Evolutionary conservation across 148 eudicot species (phyloP).

Genomic region (Camellia granthamiana): DNA sequence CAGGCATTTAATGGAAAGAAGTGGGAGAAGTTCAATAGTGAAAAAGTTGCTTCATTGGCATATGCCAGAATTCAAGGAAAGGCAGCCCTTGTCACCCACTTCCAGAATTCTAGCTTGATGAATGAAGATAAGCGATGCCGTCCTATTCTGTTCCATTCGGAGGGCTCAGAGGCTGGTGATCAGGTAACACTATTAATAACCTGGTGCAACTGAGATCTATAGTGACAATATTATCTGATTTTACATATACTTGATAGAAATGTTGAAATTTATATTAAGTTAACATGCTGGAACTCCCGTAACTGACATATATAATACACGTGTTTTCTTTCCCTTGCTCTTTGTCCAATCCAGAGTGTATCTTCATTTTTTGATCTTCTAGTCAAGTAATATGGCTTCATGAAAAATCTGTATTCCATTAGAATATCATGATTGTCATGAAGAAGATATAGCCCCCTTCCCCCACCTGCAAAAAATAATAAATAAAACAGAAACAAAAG

Average conservation of each 20-base stretch:
- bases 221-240: background rate
- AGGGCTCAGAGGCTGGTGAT: constrained; percentile 56
- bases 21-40: constrained; percentile 96
- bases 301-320: background rate
- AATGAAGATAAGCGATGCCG: constrained; percentile 92
- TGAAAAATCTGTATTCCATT: too few relatives aligned
- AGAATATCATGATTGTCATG: too few relatives aligned
- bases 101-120: constrained; percentile 92
- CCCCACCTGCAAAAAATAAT: too few relatives aligned
- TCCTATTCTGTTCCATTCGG: constrained; percentile 76
- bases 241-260: background rate
- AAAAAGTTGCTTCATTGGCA: constrained; percentile 87
- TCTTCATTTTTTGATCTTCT: background rate
- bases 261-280: background rate
- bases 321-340: background rate
- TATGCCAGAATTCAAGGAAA: constrained; percentile 93
- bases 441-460: too few relatives aligned
- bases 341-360: background rate
- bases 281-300: background rate
- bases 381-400: too few relatives aligned
- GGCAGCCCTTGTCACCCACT: constrained; percentile 70
- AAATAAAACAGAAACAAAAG: too few relatives aligned
- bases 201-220: background rate
- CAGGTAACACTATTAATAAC: constrained; percentile 38
- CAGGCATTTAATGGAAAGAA: constrained; percentile 88